Base-by-base conservation (phyloP, 1,139 yeast species). In the Zygosaccharomyces pseudobailii region DNA sequence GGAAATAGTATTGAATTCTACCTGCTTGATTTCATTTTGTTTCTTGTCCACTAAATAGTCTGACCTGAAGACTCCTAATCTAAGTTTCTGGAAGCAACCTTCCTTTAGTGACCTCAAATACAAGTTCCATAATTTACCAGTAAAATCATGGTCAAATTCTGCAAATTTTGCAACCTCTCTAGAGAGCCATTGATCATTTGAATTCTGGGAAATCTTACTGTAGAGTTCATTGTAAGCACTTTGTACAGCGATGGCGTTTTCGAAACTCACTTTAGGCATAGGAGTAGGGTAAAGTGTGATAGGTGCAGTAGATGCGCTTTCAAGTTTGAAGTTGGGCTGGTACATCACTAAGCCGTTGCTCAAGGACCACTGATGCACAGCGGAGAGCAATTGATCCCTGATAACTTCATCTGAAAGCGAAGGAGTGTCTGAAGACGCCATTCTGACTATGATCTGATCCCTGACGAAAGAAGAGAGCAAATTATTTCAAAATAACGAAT, bases 1-100 rank as follows among this genome's bases (percentile, higher is more conserved):
- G 59, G 96, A 85, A 3, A 92, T 90, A 1, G 98, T 89, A 67
- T 92, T 92, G 71, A 90, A 92, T 65, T 92, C 99, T 45, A 92
- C 90, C 67, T 94, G 98, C 63, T 90, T 90, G 61, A 92, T 84
- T 27, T 69, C 68, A 24, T 68, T 66, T 13, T 69, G 67, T 19
- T 65, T 69, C 25, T 71, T 66, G 58, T 88, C 86, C 36, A 87
- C 74, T 82, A 92, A 82, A 60, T 90, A 92, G 62, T 92, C 98
- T 0, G 95, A 85, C 65, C 99, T 78, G 66, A 90, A 90, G 22
- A 92, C 68, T 0, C 97, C 97, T 44, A 90, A 73, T 0, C 90
- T 79, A 39, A 87, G 71, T 1, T 82, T 78, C 65, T 92, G 97
- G 3, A 76, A 74, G 24, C 79, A 73, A 1, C 82, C 84, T 13